Conservation (phyloP, 208 protist genomes). For the Phytomonas sp. region DNA sequence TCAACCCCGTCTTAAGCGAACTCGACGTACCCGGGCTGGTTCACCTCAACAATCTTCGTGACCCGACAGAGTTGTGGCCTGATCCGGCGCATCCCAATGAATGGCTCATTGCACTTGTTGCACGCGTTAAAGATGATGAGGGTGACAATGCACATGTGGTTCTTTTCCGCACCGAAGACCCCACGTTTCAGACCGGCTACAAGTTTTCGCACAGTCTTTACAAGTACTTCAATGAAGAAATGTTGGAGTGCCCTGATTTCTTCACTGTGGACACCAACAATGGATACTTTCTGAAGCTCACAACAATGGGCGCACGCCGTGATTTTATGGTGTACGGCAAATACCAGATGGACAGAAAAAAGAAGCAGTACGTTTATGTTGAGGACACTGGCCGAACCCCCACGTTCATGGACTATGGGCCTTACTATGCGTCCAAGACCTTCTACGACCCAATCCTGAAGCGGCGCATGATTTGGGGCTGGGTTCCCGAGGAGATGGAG, state of each 20-base stretch:
- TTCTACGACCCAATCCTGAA: conserved; percentile 43
- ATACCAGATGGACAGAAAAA: conserved; percentile 12
- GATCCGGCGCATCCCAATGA: conserved; percentile 24
- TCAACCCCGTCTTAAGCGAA: conserved; percentile 32
- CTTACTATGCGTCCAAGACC: conserved; percentile 37
- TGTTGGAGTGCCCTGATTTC: conserved; percentile 48
- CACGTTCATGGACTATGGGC: conserved; percentile 41
- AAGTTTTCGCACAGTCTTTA: conserved; percentile 35
- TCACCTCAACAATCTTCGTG: conserved; percentile 33
- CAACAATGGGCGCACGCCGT: conserved; percentile 30
- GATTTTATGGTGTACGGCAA: conserved; percentile 35
- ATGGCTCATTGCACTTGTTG: conserved; percentile 37
- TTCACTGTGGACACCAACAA: conserved; percentile 23
- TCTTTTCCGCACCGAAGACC: conserved; percentile 31
- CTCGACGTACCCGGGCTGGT: conserved; percentile 27
- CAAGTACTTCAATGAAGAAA: conserved; percentile 22
- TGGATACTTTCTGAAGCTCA: conserved; percentile 41
- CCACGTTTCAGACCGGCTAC: conserved; percentile 35
- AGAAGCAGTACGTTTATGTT: conserved; percentile 24
- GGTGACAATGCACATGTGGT: conserved; percentile 38
- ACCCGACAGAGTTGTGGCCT: conserved; percentile 42
- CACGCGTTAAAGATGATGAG: conserved; percentile 23
- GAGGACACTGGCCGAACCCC: conserved; percentile 22
- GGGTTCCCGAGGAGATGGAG: conserved; percentile 32
- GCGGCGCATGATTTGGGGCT: conserved; percentile 38